These are phyloP conservation scores for Trametes sanguinea DNA, from an alignment of 768 basidiomycete species.

Conservation along the genomic window DNA sequence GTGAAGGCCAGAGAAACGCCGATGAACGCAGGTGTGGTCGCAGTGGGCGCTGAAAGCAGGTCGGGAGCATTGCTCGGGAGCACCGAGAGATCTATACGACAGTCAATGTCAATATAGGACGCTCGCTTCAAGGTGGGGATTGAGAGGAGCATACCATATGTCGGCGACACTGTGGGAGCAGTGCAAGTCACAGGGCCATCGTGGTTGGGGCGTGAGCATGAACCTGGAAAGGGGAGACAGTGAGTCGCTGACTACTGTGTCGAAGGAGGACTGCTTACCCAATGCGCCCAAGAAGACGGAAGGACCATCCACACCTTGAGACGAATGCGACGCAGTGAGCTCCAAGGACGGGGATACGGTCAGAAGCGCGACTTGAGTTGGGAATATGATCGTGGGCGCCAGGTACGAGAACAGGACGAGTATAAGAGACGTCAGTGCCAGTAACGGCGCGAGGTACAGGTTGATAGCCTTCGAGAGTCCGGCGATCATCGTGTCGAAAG, in stretches of 20 bases:
- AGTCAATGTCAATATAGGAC: not conserved
- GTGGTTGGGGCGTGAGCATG: slow-evolving; percentile 59
- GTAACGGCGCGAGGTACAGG: slow-evolving; percentile 65
- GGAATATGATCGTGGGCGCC: slow-evolving; percentile 63
- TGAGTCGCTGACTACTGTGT: slow-evolving; percentile 7
- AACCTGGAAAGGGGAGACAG: slow-evolving; percentile 46
- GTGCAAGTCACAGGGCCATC: slow-evolving; percentile 58
- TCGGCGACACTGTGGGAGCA: slow-evolving; percentile 51
- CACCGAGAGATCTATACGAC: slow-evolving; percentile 57
- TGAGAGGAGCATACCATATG: slow-evolving; percentile 52
- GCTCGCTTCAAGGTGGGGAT: not conserved
- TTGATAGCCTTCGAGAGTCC: slow-evolving; percentile 68
- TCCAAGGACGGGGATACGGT: slow-evolving; percentile 58
- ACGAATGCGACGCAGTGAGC: slow-evolving; percentile 37
- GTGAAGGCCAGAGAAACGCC: slow-evolving; percentile 60
- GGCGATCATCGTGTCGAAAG: slow-evolving; percentile 57
- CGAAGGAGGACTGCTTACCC: slow-evolving; percentile 44
- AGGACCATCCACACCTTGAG: slow-evolving; percentile 58
- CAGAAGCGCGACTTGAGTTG: slow-evolving; percentile 63
- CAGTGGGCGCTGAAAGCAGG: slow-evolving; percentile 59
- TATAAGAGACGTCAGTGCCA: slow-evolving; percentile 65
- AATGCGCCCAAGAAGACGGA: slow-evolving; percentile 66
- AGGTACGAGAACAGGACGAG: slow-evolving; percentile 68
- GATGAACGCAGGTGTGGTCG: slow-evolving; percentile 63
- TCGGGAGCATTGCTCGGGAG: slow-evolving; percentile 59